Evolutionary conservation across 352 stramenopile species (phyloP).

Genomic region (Globisporangium nunn): DNA sequence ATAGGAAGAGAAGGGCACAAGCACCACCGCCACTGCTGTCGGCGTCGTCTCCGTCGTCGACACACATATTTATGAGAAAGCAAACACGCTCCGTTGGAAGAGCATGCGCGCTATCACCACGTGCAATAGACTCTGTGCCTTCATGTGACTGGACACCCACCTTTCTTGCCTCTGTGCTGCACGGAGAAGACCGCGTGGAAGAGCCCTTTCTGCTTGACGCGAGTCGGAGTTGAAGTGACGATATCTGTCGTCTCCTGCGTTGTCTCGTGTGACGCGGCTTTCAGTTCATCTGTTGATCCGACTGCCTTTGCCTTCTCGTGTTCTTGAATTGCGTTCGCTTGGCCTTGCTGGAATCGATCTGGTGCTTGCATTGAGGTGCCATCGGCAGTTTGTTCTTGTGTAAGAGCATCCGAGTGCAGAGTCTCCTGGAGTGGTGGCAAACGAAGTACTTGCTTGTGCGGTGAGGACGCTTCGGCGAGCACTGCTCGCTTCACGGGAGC

Average conservation of each 20-base stretch:
- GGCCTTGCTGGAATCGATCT: neutral
- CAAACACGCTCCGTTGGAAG: conserved; percentile 10
- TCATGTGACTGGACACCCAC: conserved; percentile 12
- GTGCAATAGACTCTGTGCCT: neutral
- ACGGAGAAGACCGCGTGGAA: conserved; percentile 11
- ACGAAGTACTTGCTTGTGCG: neutral
- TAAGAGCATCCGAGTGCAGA: neutral
- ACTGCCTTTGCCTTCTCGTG: neutral
- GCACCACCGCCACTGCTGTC: neutral
- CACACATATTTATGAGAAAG: conserved; percentile 8
- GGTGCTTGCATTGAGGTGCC: too few relatives aligned
- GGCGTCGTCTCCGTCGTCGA: neutral
- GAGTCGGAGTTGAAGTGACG: neutral
- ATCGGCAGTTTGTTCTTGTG: too few relatives aligned
- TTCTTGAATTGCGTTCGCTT: neutral
- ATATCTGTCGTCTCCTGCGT: neutral
- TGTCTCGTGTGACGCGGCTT: neutral
- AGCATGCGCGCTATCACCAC: neutral
- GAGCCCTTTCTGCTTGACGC: conserved; percentile 4
- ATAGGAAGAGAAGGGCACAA: too few relatives aligned
- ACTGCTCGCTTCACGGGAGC: conserved; percentile 4
- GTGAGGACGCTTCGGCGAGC: neutral
- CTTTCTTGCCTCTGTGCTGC: conserved; percentile 10
- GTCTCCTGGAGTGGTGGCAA: neutral
- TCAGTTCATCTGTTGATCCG: neutral